Evolutionary conservation across 2,329 filamentous ascomycete species (phyloP), one percentile per base, ranked within the genome.

Genomic region (Scolecobasidium constrictum): DNA sequence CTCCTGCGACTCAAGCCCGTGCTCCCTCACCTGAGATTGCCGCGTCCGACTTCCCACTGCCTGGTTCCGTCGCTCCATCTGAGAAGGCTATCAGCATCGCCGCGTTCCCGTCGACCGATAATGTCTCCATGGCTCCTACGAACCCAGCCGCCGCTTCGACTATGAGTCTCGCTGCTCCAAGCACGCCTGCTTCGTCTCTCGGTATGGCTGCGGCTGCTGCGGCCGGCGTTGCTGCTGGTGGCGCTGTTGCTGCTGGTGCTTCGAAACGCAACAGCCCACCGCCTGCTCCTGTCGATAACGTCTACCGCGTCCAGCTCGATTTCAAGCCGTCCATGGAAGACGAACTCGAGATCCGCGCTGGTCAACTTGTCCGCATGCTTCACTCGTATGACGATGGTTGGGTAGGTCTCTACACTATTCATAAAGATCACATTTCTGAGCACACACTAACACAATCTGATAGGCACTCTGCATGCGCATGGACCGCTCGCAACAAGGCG

Each of bases 301-400:
- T 96, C 43, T 83, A 96, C 62, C 86, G 92, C 49, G 86, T 96
- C 23, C 86, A 95, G 61, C 77, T 96, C 52, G 88, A 95, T 61
- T 98, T 96, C 63, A 83, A 78, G 60, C 88, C 92, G 19, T 90
- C 84, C 3, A 81, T 96, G 72, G 83, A 86, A 4, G 92, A 98
- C 57, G 92, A 98, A 64, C 71, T 98, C 56, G 83, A 78, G 48
- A 72, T 98, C 35, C 75, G 70, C 48, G 77, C 81, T 45, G 92
- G 92, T 41, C 81, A 93, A 48, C 71, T 98, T 38, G 86, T 96
- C 40, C 77, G 90, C 49, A 69, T 98, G 49, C 71, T 96, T 41
- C 90, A 96, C 57, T 88, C 94, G 64, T 98, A 96, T 55, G 92
- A 98, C 58, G 92, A 98, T 64, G 92, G 92, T 55, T 98, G 92